Evolutionary conservation across 345 rosid species (phyloP).

Genomic region (Heritiera fomes): DNA sequence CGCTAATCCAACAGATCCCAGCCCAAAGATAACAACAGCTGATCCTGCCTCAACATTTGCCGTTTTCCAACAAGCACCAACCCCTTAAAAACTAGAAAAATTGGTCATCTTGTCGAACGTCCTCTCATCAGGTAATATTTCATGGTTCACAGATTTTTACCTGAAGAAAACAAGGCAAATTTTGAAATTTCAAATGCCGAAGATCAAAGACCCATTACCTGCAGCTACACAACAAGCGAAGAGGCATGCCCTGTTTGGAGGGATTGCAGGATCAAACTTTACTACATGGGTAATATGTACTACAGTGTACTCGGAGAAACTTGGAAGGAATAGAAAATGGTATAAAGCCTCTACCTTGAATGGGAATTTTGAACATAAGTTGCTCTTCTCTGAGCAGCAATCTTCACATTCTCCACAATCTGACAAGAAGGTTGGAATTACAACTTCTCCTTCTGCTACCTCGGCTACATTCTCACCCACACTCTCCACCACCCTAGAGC

Average conservation of each 20-base stretch:
- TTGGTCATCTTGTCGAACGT: neutral
- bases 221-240: constrained; percentile 89
- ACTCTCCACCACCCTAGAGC: constrained; percentile 75
- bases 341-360: constrained; percentile 50
- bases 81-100: constrained; percentile 41
- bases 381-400: constrained; percentile 71
- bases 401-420: constrained; percentile 77
- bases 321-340: constrained; percentile 75
- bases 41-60: constrained; percentile 85
- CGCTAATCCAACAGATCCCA: constrained; percentile 86
- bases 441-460: constrained; percentile 61
- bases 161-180: neutral
- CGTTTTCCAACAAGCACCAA: constrained; percentile 87
- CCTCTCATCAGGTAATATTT: neutral
- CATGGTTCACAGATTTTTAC: neutral
- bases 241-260: constrained; percentile 80
- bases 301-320: constrained; percentile 79
- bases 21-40: constrained; percentile 82
- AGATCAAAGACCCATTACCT: constrained; percentile 38
- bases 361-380: constrained; percentile 70
- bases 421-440: constrained; percentile 68
- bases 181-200: neutral
- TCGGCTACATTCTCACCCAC: constrained; percentile 70
- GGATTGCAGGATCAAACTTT: constrained; percentile 60
- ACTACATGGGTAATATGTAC: constrained; percentile 65